These are phyloP conservation scores for Phlebopus sp. DNA, from an alignment of 1,284 basidiomycete species.

Conservation along the genomic window DNA sequence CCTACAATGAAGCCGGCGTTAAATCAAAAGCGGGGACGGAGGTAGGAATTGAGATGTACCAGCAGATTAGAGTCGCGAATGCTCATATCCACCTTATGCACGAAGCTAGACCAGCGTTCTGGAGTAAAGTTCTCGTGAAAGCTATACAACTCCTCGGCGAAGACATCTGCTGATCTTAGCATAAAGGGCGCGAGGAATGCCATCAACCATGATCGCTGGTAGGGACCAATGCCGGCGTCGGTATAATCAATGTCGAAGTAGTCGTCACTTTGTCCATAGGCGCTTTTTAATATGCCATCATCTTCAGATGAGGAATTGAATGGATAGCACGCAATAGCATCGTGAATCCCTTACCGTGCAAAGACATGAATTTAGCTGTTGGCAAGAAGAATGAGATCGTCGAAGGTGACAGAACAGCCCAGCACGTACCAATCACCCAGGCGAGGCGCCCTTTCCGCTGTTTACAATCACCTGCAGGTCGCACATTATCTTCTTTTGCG, in stretches of 20 bases:
- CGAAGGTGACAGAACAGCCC: neutral
- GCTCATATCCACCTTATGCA: constrained; percentile 29
- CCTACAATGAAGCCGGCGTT: constrained; percentile 12
- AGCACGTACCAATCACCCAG: constrained; percentile 27
- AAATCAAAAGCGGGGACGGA: neutral
- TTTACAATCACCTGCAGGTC: constrained; percentile 6
- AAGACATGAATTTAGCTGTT: constrained; percentile 28
- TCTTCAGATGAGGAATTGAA: constrained; percentile 10
- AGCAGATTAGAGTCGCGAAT: constrained; percentile 30
- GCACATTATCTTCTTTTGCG: neutral
- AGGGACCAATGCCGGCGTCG: constrained; percentile 11
- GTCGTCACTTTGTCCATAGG: constrained; percentile 32
- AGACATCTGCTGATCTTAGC: constrained; percentile 27
- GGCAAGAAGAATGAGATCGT: neutral
- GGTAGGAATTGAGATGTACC: too few species aligned
- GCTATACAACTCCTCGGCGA: constrained; percentile 24
- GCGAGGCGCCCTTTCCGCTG: constrained; percentile 14
- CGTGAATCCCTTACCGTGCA: constrained; percentile 22
- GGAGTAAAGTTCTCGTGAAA: constrained; percentile 27
- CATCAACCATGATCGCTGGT: constrained; percentile 20
- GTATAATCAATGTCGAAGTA: constrained; percentile 30
- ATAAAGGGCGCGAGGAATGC: constrained; percentile 21
- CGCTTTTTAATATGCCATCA: constrained; percentile 26
- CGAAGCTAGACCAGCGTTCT: constrained; percentile 26
- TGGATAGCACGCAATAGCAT: too few species aligned